Evolutionary conservation across 2,329 filamentous ascomycete species (phyloP), one percentile per base, ranked within the genome.

Genomic region (Alternaria sp.): DNA sequence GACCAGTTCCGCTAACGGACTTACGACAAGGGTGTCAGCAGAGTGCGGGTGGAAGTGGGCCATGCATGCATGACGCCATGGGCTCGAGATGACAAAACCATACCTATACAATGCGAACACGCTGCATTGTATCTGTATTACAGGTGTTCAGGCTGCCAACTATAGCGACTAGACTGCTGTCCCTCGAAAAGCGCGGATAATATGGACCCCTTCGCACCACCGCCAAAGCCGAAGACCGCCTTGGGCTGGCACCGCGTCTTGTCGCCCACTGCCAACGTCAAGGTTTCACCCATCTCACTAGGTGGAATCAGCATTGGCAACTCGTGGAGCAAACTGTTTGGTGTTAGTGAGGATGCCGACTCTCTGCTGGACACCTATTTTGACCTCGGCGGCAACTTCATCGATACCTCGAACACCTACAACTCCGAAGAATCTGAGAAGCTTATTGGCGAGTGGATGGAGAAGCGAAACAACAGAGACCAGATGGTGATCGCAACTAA

Each of bases 381-480:
- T 60, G 83, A 85, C 4, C 83, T 87, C 0, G 88, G 88, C 4
- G 90, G 90, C 27, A 92, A 92, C 78, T 92, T 92, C 75, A 88
- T 38, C n/a, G 36, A 38, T 16, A 38, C 16, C 16, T 38, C 36
- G 14, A 38, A 18, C 4, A 38, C 16, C 7, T 38, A 38, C 16
- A 18, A 18, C 2, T 18, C 16, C 3, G 16, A 18, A 18, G 36
- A 38, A 18, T 18, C 16, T n/a, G 36, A 38, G 36, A 38, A 18
- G 36, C n/a, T 18, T 18, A 38, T 38, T 0, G 16, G 16, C 16
- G 36, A 38, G 16, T 38, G 36, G 36, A 38, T 38, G 16, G 16
- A 38, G n/a, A 8, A 38, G 16, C 36, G 16, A 7, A 18, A 38
- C 3, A 18, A 18, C 36, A 38, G 16, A 18, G 16, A 38, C 16